A percentile compares a stretch with the other conserved stretches of the same genome.
Conservation (phyloP, 163 green algal genomes). For the Volvox carteri region DNA sequence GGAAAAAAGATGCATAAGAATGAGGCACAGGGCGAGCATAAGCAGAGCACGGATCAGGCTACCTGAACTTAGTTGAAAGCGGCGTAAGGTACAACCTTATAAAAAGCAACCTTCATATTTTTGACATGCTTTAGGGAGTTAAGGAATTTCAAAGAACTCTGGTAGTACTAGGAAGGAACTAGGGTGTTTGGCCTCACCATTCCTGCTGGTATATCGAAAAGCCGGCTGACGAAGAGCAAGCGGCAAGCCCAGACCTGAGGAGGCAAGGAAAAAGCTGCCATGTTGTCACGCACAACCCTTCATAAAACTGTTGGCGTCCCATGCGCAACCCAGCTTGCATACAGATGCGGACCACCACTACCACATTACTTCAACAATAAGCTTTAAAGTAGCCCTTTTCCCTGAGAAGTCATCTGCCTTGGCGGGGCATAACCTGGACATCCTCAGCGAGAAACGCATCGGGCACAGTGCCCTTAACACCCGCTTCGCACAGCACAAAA, state of each 20-base stretch:
- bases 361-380: too few relatives aligned
- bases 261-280: too few relatives aligned
- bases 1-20: neutral
- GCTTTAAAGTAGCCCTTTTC: too few relatives aligned
- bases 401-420: too few relatives aligned
- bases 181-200: constrained; percentile 29
- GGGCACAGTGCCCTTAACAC: neutral
- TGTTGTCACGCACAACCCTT: neutral
- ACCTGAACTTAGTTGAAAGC: neutral
- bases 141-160: neutral
- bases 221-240: constrained; percentile 5
- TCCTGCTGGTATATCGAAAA: neutral
- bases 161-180: neutral
- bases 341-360: too few relatives aligned
- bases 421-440: neutral
- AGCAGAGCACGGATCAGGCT: neutral
- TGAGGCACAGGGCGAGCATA: neutral
- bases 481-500: neutral
- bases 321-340: too few relatives aligned
- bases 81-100: neutral
- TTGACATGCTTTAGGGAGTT: too few relatives aligned
- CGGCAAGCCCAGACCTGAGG: constrained; percentile 29
- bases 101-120: neutral
- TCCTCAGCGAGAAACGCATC: constrained; percentile 7
- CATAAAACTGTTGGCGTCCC: too few relatives aligned